Evolutionary conservation across 176 grass and related monocot species (phyloP).

Genomic region (Alloteropsis semialata): DNA sequence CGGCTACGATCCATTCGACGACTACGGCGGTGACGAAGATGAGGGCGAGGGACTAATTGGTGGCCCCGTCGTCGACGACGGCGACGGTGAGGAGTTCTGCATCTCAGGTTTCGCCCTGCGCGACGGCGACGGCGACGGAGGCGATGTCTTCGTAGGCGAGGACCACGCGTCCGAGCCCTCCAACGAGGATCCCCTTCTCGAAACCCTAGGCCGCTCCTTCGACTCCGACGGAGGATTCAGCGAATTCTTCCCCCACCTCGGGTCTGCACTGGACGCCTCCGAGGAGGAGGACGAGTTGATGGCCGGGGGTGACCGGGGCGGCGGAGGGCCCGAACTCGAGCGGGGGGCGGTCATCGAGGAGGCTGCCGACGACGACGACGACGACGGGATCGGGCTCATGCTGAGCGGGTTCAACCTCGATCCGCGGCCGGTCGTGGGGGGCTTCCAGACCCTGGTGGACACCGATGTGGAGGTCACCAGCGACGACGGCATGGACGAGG

Average conservation of each 20-base stretch:
- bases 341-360: background rate
- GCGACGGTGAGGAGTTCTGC: background rate
- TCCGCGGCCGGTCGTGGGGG: background rate
- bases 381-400: conserved; percentile 1
- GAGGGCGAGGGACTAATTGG: background rate
- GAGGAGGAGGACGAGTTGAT: conserved; percentile 12
- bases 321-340: background rate
- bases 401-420: conserved; percentile 17
- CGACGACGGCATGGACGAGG: background rate
- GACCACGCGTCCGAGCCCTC: background rate
- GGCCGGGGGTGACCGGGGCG: background rate
- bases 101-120: conserved; percentile 13
- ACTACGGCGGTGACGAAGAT: background rate
- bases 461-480: background rate
- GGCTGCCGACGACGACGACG: background rate
- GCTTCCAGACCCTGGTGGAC: conserved; percentile 1
- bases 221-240: conserved; percentile 16
- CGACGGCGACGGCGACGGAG: background rate
- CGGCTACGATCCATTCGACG: background rate
- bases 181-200: conserved; percentile 16
- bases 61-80: background rate
- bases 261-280: background rate
- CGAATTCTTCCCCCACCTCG: conserved; percentile 17
- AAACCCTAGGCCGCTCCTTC: conserved; percentile 23
- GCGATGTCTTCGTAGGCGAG: background rate